Evolutionary conservation across 2,329 filamentous ascomycete species (phyloP).

Genomic region (Colletotrichum gloeosporioides): DNA sequence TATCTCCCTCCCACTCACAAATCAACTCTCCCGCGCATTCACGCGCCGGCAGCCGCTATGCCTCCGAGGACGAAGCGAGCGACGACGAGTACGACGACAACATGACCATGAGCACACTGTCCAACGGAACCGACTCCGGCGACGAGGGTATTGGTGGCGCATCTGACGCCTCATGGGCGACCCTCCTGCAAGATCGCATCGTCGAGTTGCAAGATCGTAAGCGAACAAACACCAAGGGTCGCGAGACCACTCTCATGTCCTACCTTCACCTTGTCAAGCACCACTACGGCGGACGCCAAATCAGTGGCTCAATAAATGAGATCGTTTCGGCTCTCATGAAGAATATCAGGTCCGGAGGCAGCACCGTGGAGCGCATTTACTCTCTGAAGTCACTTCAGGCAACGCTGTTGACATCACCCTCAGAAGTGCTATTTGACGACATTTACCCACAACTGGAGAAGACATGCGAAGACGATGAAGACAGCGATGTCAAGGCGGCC

Average conservation of each 20-base stretch:
- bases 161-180: slow-evolving; percentile 65
- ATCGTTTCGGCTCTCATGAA: slow-evolving; percentile 70
- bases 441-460: slow-evolving; percentile 64
- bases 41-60: slow-evolving; percentile 64
- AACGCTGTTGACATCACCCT: slow-evolving; percentile 71
- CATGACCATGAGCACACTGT: slow-evolving; percentile 48
- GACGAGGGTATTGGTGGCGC: slow-evolving; percentile 59
- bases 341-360: slow-evolving; percentile 73
- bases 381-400: slow-evolving; percentile 76
- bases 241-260: slow-evolving; percentile 67
- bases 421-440: slow-evolving; percentile 69
- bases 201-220: slow-evolving; percentile 77
- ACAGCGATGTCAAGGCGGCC: slow-evolving; percentile 67
- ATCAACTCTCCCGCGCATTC: slow-evolving; percentile 64
- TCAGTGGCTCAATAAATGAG: slow-evolving; percentile 64
- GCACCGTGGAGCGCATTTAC: slow-evolving; percentile 70
- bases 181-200: slow-evolving; percentile 69
- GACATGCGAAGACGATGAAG: slow-evolving; percentile 70
- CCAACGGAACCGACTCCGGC: slow-evolving; percentile 50
- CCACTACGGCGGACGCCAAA: slow-evolving; percentile 68
- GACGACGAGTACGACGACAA: slow-evolving; percentile 58
- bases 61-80: slow-evolving; percentile 68
- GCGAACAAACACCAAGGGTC: slow-evolving; percentile 74
- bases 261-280: slow-evolving; percentile 72
- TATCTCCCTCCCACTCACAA: slow-evolving; percentile 64